Conservation (phyloP, 2,329 filamentous ascomycete genomes). For the Lachnellula hyalina region DNA sequence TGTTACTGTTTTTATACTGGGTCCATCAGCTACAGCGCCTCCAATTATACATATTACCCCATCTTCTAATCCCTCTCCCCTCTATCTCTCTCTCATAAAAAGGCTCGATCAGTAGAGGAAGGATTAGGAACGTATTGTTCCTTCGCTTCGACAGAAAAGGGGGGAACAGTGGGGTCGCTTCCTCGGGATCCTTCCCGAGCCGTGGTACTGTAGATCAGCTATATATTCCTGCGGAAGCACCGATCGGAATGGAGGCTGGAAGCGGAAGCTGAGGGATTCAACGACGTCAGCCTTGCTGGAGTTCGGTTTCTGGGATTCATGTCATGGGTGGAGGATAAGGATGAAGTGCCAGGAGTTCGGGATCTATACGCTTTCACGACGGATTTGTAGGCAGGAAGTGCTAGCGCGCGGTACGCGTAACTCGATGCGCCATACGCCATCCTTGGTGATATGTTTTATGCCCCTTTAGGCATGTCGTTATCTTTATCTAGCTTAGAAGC, state of each 20-base stretch:
- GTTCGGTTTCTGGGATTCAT: neutral
- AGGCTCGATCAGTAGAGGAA: neutral
- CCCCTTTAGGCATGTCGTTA: no score
- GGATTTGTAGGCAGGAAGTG: no score
- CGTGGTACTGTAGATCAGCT: neutral
- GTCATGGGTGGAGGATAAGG: no score
- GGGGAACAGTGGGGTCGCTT: neutral
- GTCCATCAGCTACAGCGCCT: neutral
- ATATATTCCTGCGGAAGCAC: neutral
- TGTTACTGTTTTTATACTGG: slow-evolving; percentile 16
- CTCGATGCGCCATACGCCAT: no score
- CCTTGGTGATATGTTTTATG: no score
- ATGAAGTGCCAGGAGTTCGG: no score
- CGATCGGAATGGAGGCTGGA: neutral
- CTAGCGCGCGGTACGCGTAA: no score
- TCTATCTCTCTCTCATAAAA: neutral
- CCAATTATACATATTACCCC: slow-evolving; percentile 1
- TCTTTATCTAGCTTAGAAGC: no score
- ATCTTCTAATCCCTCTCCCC: neutral
- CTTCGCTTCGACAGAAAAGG: neutral
- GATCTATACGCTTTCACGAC: no score
- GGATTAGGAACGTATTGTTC: neutral
- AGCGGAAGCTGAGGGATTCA: neutral
- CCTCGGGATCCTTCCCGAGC: neutral
- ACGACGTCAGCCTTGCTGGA: neutral